Conservation (phyloP, 2,329 filamentous ascomycete species). For the Pseudofabraea citricarpa region DNA sequence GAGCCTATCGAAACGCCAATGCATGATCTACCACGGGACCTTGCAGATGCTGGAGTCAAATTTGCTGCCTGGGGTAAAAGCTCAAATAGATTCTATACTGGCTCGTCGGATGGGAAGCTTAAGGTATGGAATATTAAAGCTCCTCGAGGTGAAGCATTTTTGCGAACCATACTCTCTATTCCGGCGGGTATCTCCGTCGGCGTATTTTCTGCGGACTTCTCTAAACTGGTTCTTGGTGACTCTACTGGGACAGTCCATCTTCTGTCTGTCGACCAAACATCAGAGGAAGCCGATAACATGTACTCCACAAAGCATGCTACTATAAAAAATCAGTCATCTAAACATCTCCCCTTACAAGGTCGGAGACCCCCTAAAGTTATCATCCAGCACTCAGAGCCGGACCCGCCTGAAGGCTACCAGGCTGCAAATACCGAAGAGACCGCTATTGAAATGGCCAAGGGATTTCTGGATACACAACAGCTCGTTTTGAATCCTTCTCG, state of each 20-base stretch:
- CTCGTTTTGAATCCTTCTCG: constrained; percentile 40
- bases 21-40: constrained; percentile 34
- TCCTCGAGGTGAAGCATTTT: constrained; percentile 35
- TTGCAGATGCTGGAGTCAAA: constrained; percentile 57
- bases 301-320: too few species aligned
- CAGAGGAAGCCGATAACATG: not conserved
- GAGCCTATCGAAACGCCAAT: constrained; percentile 25
- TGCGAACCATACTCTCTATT: constrained; percentile 49
- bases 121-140: constrained; percentile 58
- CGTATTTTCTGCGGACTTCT: constrained; percentile 51
- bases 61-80: constrained; percentile 58
- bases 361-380: constrained; percentile 41
- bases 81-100: constrained; percentile 55
- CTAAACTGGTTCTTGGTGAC: constrained; percentile 54
- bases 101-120: constrained; percentile 57
- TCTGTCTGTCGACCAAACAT: constrained; percentile 40
- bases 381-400: constrained; percentile 44
- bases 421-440: constrained; percentile 11
- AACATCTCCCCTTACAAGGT: not conserved
- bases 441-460: constrained; percentile 23
- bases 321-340: too few species aligned
- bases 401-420: constrained; percentile 30
- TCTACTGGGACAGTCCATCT: constrained; percentile 56
- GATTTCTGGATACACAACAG: constrained; percentile 35
- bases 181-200: constrained; percentile 53